A percentile compares a stretch with the other conserved stretches of the same genome.
Evolutionary conservation across 169 alveolate species (phyloP).

Genomic region (Sarcocystis neurona): DNA sequence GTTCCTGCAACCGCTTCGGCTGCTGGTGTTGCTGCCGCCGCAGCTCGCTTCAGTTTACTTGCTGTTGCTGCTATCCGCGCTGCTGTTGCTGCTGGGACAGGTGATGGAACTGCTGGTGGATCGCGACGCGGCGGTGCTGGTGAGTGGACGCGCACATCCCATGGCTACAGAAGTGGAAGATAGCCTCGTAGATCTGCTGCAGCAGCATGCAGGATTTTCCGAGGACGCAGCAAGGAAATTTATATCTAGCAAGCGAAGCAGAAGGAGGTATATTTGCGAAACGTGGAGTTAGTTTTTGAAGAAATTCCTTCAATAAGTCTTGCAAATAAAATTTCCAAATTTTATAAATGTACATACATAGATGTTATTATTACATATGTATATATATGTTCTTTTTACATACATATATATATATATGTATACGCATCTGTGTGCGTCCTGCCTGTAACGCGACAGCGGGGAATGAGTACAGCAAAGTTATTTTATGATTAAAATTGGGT

Average conservation of each 20-base stretch:
- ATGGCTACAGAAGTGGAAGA: constrained; percentile 4
- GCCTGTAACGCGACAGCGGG: no score
- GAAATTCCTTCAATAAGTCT: background rate
- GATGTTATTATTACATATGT: background rate
- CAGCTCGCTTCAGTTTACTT: no score
- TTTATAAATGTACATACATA: background rate
- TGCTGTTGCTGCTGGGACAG: no score
- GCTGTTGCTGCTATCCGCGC: no score
- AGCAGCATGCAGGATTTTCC: background rate
- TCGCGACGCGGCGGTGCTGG: constrained; percentile 7
- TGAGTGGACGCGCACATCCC: constrained; percentile 16
- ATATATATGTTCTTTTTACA: background rate
- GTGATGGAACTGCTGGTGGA: background rate
- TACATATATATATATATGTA: background rate
- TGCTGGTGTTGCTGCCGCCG: no score
- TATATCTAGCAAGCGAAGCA: background rate
- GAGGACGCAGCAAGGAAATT: background rate
- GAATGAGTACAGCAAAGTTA: no score
- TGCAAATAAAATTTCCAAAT: no score
- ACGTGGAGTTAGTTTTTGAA: background rate
- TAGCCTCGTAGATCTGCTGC: background rate
- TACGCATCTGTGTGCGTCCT: no score
- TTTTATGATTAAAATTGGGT: no score
- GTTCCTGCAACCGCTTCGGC: no score
- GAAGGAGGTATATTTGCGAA: background rate